A percentile compares a stretch with the other conserved stretches of the same genome.
Conservation (phyloP, 23 red algal genomes). For the Gracilaria vermiculophylla region DNA sequence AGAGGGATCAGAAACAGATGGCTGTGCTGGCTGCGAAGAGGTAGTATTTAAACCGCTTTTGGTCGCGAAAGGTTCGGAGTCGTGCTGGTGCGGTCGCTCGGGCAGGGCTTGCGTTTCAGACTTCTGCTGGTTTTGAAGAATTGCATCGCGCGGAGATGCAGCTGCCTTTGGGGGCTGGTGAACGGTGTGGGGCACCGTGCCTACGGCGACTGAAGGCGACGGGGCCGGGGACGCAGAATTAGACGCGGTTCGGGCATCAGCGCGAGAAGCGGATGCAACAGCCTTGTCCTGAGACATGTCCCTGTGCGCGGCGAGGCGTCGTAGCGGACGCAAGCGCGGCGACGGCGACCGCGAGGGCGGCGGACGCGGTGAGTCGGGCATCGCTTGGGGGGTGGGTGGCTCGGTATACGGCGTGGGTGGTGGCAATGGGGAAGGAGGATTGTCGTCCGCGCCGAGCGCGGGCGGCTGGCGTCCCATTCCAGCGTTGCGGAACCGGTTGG, state of each 20-base stretch:
- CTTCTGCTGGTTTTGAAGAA: background rate
- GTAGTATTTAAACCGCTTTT: background rate
- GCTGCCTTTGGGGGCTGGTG: background rate
- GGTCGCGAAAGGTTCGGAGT: background rate
- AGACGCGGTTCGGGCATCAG: background rate
- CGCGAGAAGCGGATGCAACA: background rate
- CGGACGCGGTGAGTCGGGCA: background rate
- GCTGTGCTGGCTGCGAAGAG: background rate
- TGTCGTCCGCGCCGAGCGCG: slow-evolving; percentile 33
- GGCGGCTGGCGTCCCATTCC: background rate
- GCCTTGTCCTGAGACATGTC: background rate
- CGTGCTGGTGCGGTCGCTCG: background rate
- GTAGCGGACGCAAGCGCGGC: background rate
- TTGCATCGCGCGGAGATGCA: background rate
- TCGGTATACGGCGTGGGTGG: slow-evolving; percentile 26
- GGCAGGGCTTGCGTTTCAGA: background rate
- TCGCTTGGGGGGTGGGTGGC: background rate
- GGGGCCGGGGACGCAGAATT: background rate
- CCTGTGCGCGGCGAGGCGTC: background rate
- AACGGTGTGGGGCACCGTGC: background rate
- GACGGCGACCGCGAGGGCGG: background rate
- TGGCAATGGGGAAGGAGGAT: background rate
- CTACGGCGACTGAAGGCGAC: background rate
- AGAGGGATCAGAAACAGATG: background rate
- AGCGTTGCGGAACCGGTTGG: too few species aligned